Evolutionary conservation across 768 basidiomycete species (phyloP), one percentile per base, ranked within the genome.

Genomic region (Hygrocybe punicea): DNA sequence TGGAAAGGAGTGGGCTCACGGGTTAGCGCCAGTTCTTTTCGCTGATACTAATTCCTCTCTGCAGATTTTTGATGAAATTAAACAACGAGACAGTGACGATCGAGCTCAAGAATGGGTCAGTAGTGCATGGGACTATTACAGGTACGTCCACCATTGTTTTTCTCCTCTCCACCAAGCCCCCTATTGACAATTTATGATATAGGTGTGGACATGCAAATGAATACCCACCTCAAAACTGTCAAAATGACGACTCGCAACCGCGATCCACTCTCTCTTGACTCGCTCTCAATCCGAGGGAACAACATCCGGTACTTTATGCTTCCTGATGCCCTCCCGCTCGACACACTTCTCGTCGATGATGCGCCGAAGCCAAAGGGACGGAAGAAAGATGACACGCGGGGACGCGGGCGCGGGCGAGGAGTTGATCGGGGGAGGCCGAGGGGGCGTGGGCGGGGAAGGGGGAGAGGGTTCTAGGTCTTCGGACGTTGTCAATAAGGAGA

Each of bases 171-270:
- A 44, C 42, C 39, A 36, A 46, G 19, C 21, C 24, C 57, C 42
- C 19, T 10, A 47, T 53, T 34, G 54, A 46, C 53, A 6, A 49
- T 25, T 48, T 8, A 40, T 64, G 14, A 56, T 44, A 55, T 45
- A 98, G 96, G 94, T 57, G 97, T 99, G 51, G 96, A 99, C 74
- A 94, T 96, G 82, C 93, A 96, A 68, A 99, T 99, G 96, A 98
- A 98, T 78, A 98, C 96, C 2, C 90, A 98, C 65, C 81, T 99
- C 52, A 99, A 99, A 79, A 92, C 93, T 48, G 91, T 99, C 62
- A 98, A 97, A 76, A 87, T 98, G 80, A 93, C 93, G n/a, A 81
- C 85, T 29, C 85, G 93, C 53, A 94, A 93, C 70, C 89, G 91
- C 58, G 91, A 94, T 55, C 91, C 94, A 4, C 76, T 85, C 24